These are phyloP conservation scores for Sambucus nigra DNA, from an alignment of 129 eudicot genomes.

Conservation along the genomic window DNA sequence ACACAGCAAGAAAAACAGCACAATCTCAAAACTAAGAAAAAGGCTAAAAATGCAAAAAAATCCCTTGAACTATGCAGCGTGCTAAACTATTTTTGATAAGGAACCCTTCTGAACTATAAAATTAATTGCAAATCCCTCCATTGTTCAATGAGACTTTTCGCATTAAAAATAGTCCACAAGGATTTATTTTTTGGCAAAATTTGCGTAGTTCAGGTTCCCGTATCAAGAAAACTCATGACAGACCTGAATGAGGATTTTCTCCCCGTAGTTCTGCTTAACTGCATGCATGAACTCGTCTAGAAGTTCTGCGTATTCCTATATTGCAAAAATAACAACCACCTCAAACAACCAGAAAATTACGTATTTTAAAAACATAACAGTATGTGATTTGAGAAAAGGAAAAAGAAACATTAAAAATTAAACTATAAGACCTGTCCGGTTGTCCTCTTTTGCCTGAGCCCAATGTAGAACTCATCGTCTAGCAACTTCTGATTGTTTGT, in stretches of 20 bases:
- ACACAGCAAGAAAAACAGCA: background rate
- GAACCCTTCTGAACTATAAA: too few species aligned
- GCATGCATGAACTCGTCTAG: slow-evolving; percentile 86
- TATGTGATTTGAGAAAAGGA: background rate
- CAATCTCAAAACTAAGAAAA: background rate
- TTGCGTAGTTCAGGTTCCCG: too few species aligned
- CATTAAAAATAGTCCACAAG: too few species aligned
- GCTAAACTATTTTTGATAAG: too few species aligned
- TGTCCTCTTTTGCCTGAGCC: slow-evolving; percentile 73
- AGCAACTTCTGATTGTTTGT: slow-evolving; percentile 75
- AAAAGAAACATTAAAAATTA: background rate
- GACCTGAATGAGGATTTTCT: slow-evolving; percentile 82
- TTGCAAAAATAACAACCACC: slow-evolving; percentile 5
- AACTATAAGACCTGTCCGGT: slow-evolving; percentile 50
- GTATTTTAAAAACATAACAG: background rate
- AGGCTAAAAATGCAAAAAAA: too few species aligned
- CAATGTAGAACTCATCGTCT: slow-evolving; percentile 82
- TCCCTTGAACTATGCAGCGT: too few species aligned
- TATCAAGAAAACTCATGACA: background rate
- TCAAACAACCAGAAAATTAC: background rate
- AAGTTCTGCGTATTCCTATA: slow-evolving; percentile 78
- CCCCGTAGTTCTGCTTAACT: slow-evolving; percentile 85
- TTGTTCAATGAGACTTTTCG: too few species aligned
- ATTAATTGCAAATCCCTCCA: too few species aligned
- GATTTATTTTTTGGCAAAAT: too few species aligned